Evolutionary conservation across 1,284 basidiomycete species (phyloP), one percentile per base, ranked within the genome.

Genomic region (Ganoderma meredithae): DNA sequence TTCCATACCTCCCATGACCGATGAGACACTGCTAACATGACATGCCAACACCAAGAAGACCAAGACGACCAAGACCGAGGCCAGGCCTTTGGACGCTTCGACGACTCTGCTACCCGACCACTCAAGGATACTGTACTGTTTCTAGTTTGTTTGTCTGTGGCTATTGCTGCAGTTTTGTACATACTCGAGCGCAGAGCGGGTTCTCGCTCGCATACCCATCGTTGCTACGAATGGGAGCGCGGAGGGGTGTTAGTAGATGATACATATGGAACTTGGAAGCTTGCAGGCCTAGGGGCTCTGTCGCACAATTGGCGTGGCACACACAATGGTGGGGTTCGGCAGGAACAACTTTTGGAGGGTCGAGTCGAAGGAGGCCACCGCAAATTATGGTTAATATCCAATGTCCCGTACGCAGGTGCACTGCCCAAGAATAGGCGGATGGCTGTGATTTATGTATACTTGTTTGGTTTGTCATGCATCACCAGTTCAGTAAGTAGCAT

Each of bases 71-170:
- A 47, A 52, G 47, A 52, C 33, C n/a, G 9, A 47, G n/a, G n/a
- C n/a, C 22, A 52, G 47, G 25, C 47, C 47, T 39, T 52, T 52
- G 25, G 44, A 60, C 49, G 47, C 49, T 47, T 41, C 41, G 25
- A 41, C 9, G 47, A 60, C 17, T 58, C 41, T 52, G 44, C 47
- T 49, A 49, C 39, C 25, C 58, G 40, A 60, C 10, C 36, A 8
- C 36, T 22, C 22, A 22, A 40, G 15, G 58, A 60, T 64, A 58
- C 31, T 53, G 49, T 65, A 65, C 56, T 60, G 64, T 65, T 60
- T 44, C 31, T 60, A 60, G 59, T 53, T 61, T 53, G 47, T 61
- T 25, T 43, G 58, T n/a, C 12, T 27, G 44, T 43, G 58, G 39
- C 22, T 27, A 27, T 12, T 4, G 55, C 43, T 40, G 63, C 56